These are phyloP conservation scores for Letharia lupina DNA, from an alignment of 495 filamentous ascomycete species.

Conservation along the genomic window DNA sequence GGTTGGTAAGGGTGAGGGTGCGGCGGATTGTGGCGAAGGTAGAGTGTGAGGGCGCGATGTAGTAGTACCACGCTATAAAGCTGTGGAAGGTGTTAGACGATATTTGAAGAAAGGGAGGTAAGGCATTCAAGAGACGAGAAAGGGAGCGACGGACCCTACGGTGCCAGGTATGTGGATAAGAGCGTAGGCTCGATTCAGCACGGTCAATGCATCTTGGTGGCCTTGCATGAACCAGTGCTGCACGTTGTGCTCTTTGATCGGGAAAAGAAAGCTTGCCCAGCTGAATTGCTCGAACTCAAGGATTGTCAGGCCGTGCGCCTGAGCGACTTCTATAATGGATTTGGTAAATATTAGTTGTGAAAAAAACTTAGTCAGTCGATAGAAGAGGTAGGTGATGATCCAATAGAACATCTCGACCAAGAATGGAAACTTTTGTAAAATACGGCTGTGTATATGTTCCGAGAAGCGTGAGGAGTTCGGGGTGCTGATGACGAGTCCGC, in stretches of 20 bases:
- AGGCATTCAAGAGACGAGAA: neutral
- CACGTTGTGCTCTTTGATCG: slow-evolving; percentile 44
- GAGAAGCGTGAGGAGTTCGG: slow-evolving; percentile 53
- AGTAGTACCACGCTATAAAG: slow-evolving; percentile 62
- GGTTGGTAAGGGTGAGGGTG: slow-evolving; percentile 57
- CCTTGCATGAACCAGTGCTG: slow-evolving; percentile 54
- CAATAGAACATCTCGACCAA: slow-evolving; percentile 63
- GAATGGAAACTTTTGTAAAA: slow-evolving; percentile 43
- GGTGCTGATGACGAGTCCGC: slow-evolving; percentile 40
- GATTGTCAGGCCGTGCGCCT: slow-evolving; percentile 53
- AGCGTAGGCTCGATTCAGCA: slow-evolving; percentile 55
- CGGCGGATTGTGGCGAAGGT: slow-evolving; percentile 51
- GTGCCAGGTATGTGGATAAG: slow-evolving; percentile 61
- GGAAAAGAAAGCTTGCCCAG: slow-evolving; percentile 46
- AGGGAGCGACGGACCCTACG: slow-evolving; percentile 43
- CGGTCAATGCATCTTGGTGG: slow-evolving; percentile 45
- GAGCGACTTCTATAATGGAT: slow-evolving; percentile 58
- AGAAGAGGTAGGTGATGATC: slow-evolving; percentile 60
- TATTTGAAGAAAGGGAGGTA: neutral
- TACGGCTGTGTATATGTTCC: slow-evolving; percentile 47
- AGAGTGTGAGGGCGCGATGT: slow-evolving; percentile 44
- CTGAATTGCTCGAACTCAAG: slow-evolving; percentile 54
- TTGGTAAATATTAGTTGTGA: slow-evolving; percentile 49
- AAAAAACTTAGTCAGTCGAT: slow-evolving; percentile 51
- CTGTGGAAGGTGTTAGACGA: slow-evolving; percentile 27